Base-by-base conservation (phyloP, 2,329 filamentous ascomycete species). In the Trichoderma koningii region DNA sequence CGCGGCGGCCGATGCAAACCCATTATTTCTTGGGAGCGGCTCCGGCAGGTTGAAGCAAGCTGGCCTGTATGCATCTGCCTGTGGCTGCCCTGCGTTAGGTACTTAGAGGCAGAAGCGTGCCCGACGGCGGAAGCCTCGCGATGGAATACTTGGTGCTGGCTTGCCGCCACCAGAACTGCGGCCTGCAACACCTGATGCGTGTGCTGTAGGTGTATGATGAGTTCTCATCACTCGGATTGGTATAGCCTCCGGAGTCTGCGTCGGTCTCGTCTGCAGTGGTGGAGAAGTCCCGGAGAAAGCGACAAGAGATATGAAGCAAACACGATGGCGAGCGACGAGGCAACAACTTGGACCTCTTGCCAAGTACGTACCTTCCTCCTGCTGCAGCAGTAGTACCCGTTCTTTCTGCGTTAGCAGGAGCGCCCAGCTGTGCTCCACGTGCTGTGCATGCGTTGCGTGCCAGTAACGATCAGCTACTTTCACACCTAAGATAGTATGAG, bases 371-470 rank as follows among this genome's bases (percentile, higher is more conserved):
- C 41, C 3, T 44, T n/a, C 17, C 14, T 42, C 14, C 41, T 42
- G 14, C 41, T 30, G 30, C 30, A 7, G 30, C 30, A 7, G 30
- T 30, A 7, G 30, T 30, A 9, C 30, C 30, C 7, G 30, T 30
- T 7, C 7, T 30, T 30, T 30, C 30, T 30, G 30, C 30, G 30
- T 30, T 30, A 30, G 23, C 48, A 15, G 48, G 10, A 47, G 42
- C 55, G 21, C 48, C 28, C 55, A 60, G 56, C 56, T n/a, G 56
- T 47, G 30, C 56, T 48, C 28, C 30, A 45, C 44, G 55, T 45
- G 55, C 26, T 23, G 28, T 50, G 56, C 44, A 42, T 45, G 55
- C 26, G 17, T 19, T 50, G 56, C 45, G 56, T 19, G 44, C 55
- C 44, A 38, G 52, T 15, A 55, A n/a, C 30, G 41, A 23, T 19